Conservation (phyloP, 176 grass and related monocot species). For the Lolium perenne region DNA sequence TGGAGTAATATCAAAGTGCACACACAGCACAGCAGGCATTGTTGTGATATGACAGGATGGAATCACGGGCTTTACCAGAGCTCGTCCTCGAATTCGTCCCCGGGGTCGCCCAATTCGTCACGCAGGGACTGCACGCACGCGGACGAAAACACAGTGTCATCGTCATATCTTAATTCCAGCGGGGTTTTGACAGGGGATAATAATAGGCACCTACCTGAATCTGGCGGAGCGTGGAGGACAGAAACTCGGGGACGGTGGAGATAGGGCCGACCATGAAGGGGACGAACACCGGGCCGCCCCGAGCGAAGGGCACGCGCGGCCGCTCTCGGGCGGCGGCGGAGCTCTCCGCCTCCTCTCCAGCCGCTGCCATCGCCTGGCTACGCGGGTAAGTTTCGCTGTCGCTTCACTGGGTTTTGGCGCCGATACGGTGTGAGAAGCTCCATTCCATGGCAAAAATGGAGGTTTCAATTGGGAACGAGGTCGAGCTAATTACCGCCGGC, state of each 20-base stretch:
- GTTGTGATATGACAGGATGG: background rate
- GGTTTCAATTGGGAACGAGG: no score
- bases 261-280: constrained; percentile 67
- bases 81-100: constrained; percentile 64
- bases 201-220: constrained; percentile 78
- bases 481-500: no score
- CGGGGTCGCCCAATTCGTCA: constrained; percentile 54
- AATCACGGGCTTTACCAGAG: constrained; percentile 58
- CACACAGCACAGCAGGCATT: background rate
- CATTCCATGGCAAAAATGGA: no score
- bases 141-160: background rate
- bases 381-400: background rate
- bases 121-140: constrained; percentile 48
- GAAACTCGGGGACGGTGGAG: constrained; percentile 66
- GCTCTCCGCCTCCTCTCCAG: constrained; percentile 45
- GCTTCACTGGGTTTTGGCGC: background rate
- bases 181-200: background rate
- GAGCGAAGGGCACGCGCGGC: constrained; percentile 59
- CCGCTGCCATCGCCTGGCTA: constrained; percentile 23
- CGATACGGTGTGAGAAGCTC: background rate
- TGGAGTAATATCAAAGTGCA: background rate
- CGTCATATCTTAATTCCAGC: background rate
- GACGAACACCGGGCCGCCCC: constrained; percentile 77
- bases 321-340: constrained; percentile 35
- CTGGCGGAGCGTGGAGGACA: constrained; percentile 60